phyloP scores from a whole-genome alignment of 108 stramenopile genomes.

The Hondaea fermentalgiana region DNA sequence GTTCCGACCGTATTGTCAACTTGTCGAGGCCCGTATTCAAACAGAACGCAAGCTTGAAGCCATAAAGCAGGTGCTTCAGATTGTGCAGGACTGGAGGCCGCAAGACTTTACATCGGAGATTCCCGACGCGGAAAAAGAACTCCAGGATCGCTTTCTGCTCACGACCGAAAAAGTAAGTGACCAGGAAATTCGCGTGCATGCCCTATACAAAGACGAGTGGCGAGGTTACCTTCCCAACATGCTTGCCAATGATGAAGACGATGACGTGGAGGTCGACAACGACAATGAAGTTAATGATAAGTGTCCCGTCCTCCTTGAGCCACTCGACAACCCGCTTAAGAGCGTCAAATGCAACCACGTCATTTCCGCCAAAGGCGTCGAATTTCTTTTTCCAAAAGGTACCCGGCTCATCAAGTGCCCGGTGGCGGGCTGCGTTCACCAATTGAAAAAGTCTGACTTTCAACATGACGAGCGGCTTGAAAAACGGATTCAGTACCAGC shows the following conservation, averaged over 20 bases:
- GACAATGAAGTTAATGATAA: not conserved
- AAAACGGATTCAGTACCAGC: too few relatives aligned
- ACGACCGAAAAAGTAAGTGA: not conserved
- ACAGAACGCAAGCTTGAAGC: not conserved
- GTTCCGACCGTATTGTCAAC: too few relatives aligned
- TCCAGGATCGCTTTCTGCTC: not conserved
- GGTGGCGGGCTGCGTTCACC: not conserved
- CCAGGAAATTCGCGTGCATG: not conserved
- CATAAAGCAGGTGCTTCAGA: not conserved
- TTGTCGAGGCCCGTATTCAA: not conserved
- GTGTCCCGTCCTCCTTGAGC: not conserved
- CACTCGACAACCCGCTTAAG: not conserved
- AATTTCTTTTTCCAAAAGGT: not conserved
- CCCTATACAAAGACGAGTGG: not conserved
- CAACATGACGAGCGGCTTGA: too few relatives aligned
- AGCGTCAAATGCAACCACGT: not conserved
- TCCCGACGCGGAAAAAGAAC: not conserved
- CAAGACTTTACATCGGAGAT: not conserved
- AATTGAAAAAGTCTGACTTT: not conserved
- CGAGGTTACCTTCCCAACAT: not conserved
- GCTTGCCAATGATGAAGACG: not conserved
- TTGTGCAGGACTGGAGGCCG: not conserved
- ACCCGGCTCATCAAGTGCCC: not conserved
- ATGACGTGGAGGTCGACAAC: not conserved
- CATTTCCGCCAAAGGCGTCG: not conserved